Evolutionary conservation across 1,139 yeast genomes (phyloP), one percentile per base, ranked within the genome.

Genomic region (Wickerhamomyces sp.): DNA sequence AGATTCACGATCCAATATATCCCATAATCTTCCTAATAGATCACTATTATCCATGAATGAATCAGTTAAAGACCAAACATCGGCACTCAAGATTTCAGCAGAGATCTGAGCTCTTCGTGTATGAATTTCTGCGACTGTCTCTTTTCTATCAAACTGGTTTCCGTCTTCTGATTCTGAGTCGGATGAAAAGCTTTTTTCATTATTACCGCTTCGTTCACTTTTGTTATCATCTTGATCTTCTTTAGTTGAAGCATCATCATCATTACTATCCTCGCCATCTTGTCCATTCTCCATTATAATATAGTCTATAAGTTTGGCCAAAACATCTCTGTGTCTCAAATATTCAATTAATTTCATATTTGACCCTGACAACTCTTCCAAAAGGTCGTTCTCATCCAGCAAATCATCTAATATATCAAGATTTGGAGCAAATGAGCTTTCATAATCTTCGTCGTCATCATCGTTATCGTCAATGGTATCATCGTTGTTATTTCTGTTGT

Each of bases 21-120:
- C 64, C 98, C 98, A 92, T 40, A 92, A 67, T 54, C 74, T 78
- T 45, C 77, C 76, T 47, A 94, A 63, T 37, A 86, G 70, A 16
- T 69, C 72, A 3, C 77, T 70, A 43, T 81, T 77, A 53, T 86
- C 94, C 83, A 92, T 83, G 37, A 92, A 81, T 1, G 96, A 81
- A 52, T 92, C 96, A 5, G 96, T 86, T 28, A 94, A 71, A 5
- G 95, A 85, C 97, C 97, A 92, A 7, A 89, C 94, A 57, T 92
- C 97, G 5, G 95, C 89, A 41, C 92, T 79, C 32, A 92, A 69
- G 33, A 92, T 83, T 58, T 94, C 98, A 2, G 96, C 87, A 4
- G 96, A 92, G 46, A 90, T 75, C 39, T 89, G 84, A 5, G 96
- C 94, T 54, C 88, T 73, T 49, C 90, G 73, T 15, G 76, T 70